Evolutionary conservation across 2,329 filamentous ascomycete genomes (phyloP), one percentile per base, ranked within the genome.

Genomic region (Claviceps maximensis): DNA sequence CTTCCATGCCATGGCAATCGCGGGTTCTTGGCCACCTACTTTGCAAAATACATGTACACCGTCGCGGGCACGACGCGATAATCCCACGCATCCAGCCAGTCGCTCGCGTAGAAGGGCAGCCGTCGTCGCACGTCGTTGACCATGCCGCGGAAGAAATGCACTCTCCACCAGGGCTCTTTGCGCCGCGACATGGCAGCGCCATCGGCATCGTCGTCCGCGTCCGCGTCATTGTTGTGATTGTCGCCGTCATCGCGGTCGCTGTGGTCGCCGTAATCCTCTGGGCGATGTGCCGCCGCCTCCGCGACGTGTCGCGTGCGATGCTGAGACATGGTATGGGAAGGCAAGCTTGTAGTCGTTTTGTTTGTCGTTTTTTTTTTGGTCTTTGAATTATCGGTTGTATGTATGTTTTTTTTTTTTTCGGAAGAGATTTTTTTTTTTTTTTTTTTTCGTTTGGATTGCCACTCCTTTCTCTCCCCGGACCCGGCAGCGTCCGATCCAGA

Each of bases 31-130:
- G 13, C 21, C 2, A 59, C 74, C 57, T 76, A 91, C 87, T 94
- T 94, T 57, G 89, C 88, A 76, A 94, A 95, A 72, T 93, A 95
- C 87, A 94, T 95, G 69, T 94, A 94, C 31, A 94, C 73, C 10
- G 89, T 94, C 17, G 87, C 87, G 1, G 89, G 89, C 41, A 95
- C 78, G 44, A 95, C 87, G 52, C 89, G 80, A 71, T 95, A 95
- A 65, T 94, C 86, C 87, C 87, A 93, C 1, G 89, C 89, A 71
- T 95, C 89, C 19, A 66, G 74, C 86, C 86, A 94, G 67, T 95
- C 89, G 67, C 84, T 90, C 69, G 71, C 74, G 64, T 93, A 95
- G 65, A 78, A 94, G 1, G 89, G 89, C 8, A 77, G 77, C 57
- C 89, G 74, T 54, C 87, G 80, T 58, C 81, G 81, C 36, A 94